Conservation (phyloP, 352 stramenopile species). For the Phytophthora hibernalis region DNA sequence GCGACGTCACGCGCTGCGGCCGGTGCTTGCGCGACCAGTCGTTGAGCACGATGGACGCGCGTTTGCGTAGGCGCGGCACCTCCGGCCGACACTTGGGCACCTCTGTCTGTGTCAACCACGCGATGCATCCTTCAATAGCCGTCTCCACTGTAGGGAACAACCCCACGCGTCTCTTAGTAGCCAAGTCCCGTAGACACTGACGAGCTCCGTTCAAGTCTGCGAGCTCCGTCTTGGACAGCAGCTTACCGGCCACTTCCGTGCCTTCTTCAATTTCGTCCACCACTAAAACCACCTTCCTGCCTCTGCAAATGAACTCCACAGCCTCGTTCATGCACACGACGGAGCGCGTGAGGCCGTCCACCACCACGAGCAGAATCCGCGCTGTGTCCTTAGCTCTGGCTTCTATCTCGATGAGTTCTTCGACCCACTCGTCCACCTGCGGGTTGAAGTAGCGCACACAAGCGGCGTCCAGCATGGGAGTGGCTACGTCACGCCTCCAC, state of each 20-base stretch:
- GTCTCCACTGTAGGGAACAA: constrained; percentile 60
- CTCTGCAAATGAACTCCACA: constrained; percentile 87
- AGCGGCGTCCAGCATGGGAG: constrained; percentile 75
- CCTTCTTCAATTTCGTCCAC: constrained; percentile 77
- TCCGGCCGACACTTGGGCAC: constrained; percentile 49
- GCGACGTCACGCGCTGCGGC: constrained; percentile 56
- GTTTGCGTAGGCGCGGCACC: constrained; percentile 68
- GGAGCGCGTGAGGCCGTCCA: constrained; percentile 78
- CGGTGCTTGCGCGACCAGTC: constrained; percentile 66
- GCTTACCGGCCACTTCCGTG: constrained; percentile 56
- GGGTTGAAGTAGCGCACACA: constrained; percentile 88
- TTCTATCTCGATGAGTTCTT: constrained; percentile 86
- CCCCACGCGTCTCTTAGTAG: constrained; percentile 49
- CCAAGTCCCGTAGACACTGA: constrained; percentile 78
- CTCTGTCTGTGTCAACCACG: constrained; percentile 60
- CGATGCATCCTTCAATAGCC: constrained; percentile 58
- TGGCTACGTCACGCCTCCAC: constrained; percentile 80
- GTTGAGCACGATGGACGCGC: constrained; percentile 81
- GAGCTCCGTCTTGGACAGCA: constrained; percentile 64
- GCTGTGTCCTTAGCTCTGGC: constrained; percentile 82
- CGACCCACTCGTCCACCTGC: constrained; percentile 91
- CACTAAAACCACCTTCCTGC: constrained; percentile 77
- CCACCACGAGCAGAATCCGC: constrained; percentile 87
- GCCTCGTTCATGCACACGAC: constrained; percentile 91
- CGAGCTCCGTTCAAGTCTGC: constrained; percentile 86